phyloP scores from a whole-genome alignment of 2,329 filamentous ascomycete genomes.

The Dothiorella sarmentorum region DNA sequence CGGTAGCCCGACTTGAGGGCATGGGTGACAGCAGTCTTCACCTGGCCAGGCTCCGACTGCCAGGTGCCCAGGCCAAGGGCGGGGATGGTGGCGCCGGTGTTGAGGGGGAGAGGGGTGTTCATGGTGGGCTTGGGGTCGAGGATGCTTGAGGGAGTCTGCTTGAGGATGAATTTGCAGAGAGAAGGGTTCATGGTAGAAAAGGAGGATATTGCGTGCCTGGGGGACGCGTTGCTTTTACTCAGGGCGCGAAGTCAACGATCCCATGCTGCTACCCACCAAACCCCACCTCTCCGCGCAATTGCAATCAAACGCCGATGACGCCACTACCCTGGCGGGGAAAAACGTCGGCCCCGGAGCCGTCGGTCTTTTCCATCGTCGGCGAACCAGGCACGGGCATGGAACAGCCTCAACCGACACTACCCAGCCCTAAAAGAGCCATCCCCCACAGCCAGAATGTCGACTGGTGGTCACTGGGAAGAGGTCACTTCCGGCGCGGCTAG shows the following conservation, averaged over 20 bases:
- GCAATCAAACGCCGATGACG: conserved; percentile 17
- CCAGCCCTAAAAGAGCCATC: too few relatives aligned
- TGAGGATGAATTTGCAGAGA: conserved; percentile 40
- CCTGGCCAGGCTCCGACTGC: conserved; percentile 43
- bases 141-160: conserved; percentile 35
- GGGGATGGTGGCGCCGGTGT: conserved; percentile 40
- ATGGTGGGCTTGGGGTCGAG: conserved; percentile 37
- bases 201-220: conserved; percentile 1
- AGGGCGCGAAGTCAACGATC: neutral
- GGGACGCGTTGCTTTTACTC: conserved; percentile 1
- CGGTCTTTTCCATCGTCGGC: too few relatives aligned
- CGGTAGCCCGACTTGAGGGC: conserved; percentile 49
- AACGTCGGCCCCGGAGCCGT: neutral
- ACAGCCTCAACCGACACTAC: conserved; percentile 6
- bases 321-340: conserved; percentile 1
- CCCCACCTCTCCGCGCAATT: conserved; percentile 7
- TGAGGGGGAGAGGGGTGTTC: conserved; percentile 39
- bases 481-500: neutral
- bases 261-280: neutral
- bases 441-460: neutral
- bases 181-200: conserved; percentile 34
- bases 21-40: conserved; percentile 46
- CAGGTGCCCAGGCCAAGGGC: conserved; percentile 39
- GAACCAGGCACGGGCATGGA: neutral
- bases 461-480: neutral